Evolutionary conservation across 1,139 yeast genomes (phyloP).

Genomic region (Kluyveromyces sp.): DNA sequence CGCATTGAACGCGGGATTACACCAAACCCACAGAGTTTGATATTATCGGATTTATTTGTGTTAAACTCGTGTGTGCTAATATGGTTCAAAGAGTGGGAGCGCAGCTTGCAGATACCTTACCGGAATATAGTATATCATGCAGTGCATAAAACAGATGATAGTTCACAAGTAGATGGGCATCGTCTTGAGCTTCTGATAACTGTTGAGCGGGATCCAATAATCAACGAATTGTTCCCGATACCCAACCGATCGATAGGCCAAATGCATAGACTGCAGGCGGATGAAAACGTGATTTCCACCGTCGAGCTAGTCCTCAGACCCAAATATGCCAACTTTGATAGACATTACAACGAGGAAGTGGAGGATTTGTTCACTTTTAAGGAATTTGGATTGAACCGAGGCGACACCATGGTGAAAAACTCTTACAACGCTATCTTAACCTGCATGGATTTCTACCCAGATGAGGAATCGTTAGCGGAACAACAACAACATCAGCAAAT

Average conservation of each 20-base stretch:
- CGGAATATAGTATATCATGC: slow-evolving; percentile 31
- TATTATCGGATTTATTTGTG: slow-evolving; percentile 32
- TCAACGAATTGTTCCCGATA: slow-evolving; percentile 19
- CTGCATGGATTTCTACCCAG: slow-evolving; percentile 23
- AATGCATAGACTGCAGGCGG: background rate
- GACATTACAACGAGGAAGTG: slow-evolving; percentile 29
- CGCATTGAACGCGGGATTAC: background rate
- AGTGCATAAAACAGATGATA: slow-evolving; percentile 12
- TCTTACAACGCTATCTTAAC: slow-evolving; percentile 26
- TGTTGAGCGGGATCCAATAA: slow-evolving; percentile 21
- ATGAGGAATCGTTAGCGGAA: slow-evolving; percentile 5
- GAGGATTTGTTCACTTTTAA: slow-evolving; percentile 33
- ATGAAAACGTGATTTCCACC: slow-evolving; percentile 12
- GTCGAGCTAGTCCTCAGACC: slow-evolving; percentile 32
- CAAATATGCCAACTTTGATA: slow-evolving; percentile 29
- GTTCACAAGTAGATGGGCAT: slow-evolving; percentile 21
- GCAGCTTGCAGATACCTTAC: slow-evolving; percentile 33
- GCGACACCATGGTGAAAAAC: slow-evolving; percentile 31
- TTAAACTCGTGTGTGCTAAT: slow-evolving; percentile 30
- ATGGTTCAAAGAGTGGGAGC: slow-evolving; percentile 31
- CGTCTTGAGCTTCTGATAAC: slow-evolving; percentile 22
- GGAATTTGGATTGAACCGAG: slow-evolving; percentile 34
- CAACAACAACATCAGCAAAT: too few species aligned
- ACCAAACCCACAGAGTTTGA: slow-evolving; percentile 8
- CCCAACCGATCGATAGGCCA: background rate